Conservation (phyloP, 345 rosid species). For the Salix koriyanagi region DNA sequence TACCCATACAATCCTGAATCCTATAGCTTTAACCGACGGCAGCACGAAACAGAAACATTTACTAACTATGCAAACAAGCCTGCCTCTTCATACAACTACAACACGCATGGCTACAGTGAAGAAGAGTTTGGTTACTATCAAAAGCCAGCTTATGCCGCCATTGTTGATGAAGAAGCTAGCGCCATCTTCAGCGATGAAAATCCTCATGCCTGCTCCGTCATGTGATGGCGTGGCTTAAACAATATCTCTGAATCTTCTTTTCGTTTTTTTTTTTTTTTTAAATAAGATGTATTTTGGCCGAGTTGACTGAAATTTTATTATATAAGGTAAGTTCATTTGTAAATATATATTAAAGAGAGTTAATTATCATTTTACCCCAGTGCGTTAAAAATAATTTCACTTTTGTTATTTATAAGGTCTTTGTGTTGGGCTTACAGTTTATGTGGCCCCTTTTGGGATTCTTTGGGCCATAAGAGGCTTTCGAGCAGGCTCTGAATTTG, state of each 20-base stretch:
- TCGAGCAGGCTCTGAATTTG: too few relatives aligned
- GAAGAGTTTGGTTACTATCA: constrained; percentile 43
- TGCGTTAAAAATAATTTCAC: too few relatives aligned
- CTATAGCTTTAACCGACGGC: constrained; percentile 27
- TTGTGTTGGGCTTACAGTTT: too few relatives aligned
- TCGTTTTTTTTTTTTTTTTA: not conserved
- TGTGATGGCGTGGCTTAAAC: constrained; percentile 25
- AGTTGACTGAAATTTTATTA: not conserved
- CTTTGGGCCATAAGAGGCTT: too few relatives aligned
- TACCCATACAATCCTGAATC: constrained; percentile 52
- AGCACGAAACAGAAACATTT: not conserved
- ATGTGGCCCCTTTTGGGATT: too few relatives aligned
- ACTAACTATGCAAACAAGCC: constrained; percentile 2
- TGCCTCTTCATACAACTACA: constrained; percentile 44
- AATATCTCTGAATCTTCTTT: not conserved
- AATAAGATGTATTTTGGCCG: not conserved
- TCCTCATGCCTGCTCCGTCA: constrained; percentile 68
- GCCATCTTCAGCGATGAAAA: constrained; percentile 70
- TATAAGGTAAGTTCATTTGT: not conserved
- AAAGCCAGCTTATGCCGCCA: constrained; percentile 30
- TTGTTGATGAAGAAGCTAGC: constrained; percentile 34
- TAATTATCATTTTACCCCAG: too few relatives aligned
- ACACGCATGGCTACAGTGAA: constrained; percentile 45
- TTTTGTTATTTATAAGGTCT: too few relatives aligned
- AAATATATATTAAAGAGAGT: not conserved